phyloP scores from a whole-genome alignment of 2,329 filamentous ascomycete genomes.

The Verticillium zaregamsianum region DNA sequence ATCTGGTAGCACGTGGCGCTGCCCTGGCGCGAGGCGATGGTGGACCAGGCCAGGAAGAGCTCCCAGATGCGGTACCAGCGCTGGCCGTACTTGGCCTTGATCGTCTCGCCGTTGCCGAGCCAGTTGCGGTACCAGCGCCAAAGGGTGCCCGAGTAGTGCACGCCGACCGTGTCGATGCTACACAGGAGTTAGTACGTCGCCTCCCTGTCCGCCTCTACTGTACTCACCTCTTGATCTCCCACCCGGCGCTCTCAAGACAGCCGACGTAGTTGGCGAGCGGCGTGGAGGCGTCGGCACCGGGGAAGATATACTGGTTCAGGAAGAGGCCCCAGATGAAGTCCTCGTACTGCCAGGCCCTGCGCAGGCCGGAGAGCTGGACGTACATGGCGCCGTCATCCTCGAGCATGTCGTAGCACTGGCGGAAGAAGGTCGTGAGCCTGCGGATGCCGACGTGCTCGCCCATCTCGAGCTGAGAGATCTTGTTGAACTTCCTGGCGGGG shows the following conservation, averaged over 20 bases:
- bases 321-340: conserved; percentile 97
- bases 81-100: conserved; percentile 90
- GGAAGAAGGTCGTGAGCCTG: conserved; percentile 75
- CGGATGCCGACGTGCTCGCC: conserved; percentile 96
- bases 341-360: conserved; percentile 96
- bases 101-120: conserved; percentile 89
- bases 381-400: conserved; percentile 96
- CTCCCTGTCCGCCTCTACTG: neutral
- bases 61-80: conserved; percentile 97
- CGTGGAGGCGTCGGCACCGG: conserved; percentile 91
- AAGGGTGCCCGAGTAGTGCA: conserved; percentile 93
- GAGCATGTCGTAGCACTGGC: conserved; percentile 90
- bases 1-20: conserved; percentile 85
- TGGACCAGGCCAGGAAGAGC: conserved; percentile 82
- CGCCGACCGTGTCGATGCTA: conserved; percentile 82
- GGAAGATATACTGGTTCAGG: conserved; percentile 99
- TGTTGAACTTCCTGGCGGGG: conserved; percentile 61
- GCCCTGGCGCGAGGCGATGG: conserved; percentile 80
- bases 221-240: conserved; percentile 57
- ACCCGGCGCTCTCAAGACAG: conserved; percentile 75
- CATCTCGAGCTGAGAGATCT: conserved; percentile 98
- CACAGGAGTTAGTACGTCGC: neutral
- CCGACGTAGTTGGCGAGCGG: conserved; percentile 85
- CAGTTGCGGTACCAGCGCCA: conserved; percentile 99
- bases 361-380: conserved; percentile 90